Evolutionary conservation across 768 basidiomycete species (phyloP), one percentile per base, ranked within the genome.

Genomic region (Leccinum rimulosum): DNA sequence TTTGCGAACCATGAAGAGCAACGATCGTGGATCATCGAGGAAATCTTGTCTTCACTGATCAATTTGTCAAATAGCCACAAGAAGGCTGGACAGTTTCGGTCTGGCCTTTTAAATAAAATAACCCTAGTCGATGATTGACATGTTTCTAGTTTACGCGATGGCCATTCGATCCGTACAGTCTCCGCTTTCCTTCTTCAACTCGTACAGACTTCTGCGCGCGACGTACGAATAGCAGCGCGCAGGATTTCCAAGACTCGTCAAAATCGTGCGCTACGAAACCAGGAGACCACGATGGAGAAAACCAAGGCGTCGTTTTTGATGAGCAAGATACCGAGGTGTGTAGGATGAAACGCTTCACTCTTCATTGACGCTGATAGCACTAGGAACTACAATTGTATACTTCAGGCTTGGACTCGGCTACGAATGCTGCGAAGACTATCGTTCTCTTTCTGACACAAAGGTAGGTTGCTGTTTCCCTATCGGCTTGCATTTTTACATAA

Each of bases 11-110:
- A 98, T 68, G 86, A 91, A 63, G 89, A 88, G 47, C 97, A 99
- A 72, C 79, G 97, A 9, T 86, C 88, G 1, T 97, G 95, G 95
- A 96, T 98, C 62, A 89, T 98, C n/a, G 95, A 98, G 70, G 97
- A 98, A 73, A 95, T 98, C 35, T 69, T 99, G 28, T 84, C 86
- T 9, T 95, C 93, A 0, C 76, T 98, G 55, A 95, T 91, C 65
- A 95, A 93, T 73, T 79, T 95, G 25, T 91, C 93, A 3, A 91
- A 94, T 66, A 85, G 87, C 19, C 97, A 93, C 70, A 92, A 93
- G 74, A 89, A 89, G 64, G 91, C 89, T 52, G 91, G 93, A 0
- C 91, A 92, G 65, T 96, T 95, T 73, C 81, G 87, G 94, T 95
- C 50, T 14, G 85, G 75, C 4, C 8, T 28, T 14, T 31, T 22